A percentile compares a stretch with the other conserved stretches of the same genome.
phyloP scores from a whole-genome alignment of 176 grass and related monocot species.

The Chrysopogon serrulatus region DNA sequence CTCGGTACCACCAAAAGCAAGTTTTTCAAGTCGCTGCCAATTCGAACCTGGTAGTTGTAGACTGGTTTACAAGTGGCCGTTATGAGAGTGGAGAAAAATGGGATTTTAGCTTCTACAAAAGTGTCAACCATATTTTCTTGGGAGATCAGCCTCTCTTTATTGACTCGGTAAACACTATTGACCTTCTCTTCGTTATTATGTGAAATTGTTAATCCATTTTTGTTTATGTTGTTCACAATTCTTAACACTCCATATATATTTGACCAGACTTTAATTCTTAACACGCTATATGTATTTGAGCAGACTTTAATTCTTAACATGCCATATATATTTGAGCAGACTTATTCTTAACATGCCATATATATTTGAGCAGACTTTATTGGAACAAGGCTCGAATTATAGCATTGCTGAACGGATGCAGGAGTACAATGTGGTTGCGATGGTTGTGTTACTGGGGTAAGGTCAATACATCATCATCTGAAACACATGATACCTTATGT shows the following conservation, averaged over 20 bases:
- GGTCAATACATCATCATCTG: neutral
- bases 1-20: conserved; percentile 74
- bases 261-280: too few relatives aligned
- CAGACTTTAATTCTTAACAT: too few relatives aligned
- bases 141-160: conserved; percentile 80
- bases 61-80: conserved; percentile 93
- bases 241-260: neutral
- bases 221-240: neutral
- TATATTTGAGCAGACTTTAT: conserved; percentile 46
- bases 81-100: conserved; percentile 83
- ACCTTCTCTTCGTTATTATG: conserved; percentile 2
- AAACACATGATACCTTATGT: neutral
- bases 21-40: conserved; percentile 52
- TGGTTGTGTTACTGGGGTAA: conserved; percentile 83
- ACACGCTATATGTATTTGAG: too few relatives aligned
- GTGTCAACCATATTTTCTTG: conserved; percentile 59
- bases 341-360: neutral
- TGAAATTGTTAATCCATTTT: neutral
- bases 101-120: conserved; percentile 66
- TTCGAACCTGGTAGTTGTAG: conserved; percentile 84
- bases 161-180: conserved; percentile 43
- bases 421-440: conserved; percentile 80
- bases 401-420: conserved; percentile 64
- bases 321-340: too few relatives aligned
- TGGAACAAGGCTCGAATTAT: conserved; percentile 50